A percentile compares a stretch with the other conserved stretches of the same genome.
Evolutionary conservation across 1,139 yeast species (phyloP).

Genomic region (Kluyveromyces marxianus): DNA sequence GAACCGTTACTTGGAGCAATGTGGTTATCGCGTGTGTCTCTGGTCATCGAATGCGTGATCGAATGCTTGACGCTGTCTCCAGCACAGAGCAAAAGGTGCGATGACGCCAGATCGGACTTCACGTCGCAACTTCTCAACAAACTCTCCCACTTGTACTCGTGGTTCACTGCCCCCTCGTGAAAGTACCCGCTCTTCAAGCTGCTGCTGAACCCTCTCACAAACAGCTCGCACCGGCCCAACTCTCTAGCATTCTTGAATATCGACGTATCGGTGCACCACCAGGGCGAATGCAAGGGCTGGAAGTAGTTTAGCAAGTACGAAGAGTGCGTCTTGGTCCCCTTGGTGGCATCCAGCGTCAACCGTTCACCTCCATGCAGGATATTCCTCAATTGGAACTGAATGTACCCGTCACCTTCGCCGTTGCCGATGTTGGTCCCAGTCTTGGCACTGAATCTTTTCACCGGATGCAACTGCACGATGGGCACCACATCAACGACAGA

Average conservation of each 20-base stretch:
- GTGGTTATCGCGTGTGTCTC: conserved; percentile 51
- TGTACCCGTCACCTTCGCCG: conserved; percentile 91
- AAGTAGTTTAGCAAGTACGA: conserved; percentile 59
- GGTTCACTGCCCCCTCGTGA: conserved; percentile 32
- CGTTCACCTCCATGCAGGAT: conserved; percentile 86
- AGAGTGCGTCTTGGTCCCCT: conserved; percentile 74
- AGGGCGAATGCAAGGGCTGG: conserved; percentile 41
- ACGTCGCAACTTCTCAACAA: conserved; percentile 54
- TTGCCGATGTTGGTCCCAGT: conserved; percentile 95
- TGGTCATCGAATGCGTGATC: conserved; percentile 41
- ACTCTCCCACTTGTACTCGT: conserved; percentile 60
- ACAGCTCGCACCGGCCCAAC: conserved; percentile 45
- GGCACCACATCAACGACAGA: conserved; percentile 42
- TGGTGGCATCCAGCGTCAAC: conserved; percentile 64
- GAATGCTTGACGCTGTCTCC: conserved; percentile 60
- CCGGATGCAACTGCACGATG: conserved; percentile 50
- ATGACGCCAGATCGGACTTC: conserved; percentile 25
- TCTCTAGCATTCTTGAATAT: conserved; percentile 52
- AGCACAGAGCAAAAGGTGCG: conserved; percentile 35
- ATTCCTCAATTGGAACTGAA: conserved; percentile 68
- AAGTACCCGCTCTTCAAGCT: conserved; percentile 13
- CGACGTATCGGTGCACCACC: conserved; percentile 43
- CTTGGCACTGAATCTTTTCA: conserved; percentile 62
- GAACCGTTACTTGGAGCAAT: conserved; percentile 55
- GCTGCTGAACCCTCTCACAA: conserved; percentile 14